Conservation (phyloP, 495 filamentous ascomycete genomes). For the Durotheca rogersii region DNA sequence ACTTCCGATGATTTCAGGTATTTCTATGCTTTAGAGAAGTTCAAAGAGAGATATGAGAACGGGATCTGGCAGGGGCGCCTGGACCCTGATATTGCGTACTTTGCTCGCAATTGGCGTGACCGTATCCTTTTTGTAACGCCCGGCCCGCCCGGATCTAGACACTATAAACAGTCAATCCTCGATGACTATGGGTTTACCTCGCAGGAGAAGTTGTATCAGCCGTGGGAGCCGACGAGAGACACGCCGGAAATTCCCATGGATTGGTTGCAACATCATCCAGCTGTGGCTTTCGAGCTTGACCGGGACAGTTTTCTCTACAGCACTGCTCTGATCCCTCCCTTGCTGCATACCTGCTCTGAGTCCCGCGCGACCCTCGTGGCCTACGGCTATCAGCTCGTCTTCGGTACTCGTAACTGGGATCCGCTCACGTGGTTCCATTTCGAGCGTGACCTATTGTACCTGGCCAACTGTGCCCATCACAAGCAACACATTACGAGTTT, state of each 20-base stretch:
- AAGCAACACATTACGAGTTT: no score
- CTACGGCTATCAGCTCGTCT: constrained; percentile 21
- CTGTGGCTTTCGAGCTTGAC: neutral
- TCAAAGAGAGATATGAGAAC: no score
- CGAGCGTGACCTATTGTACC: constrained; percentile 9
- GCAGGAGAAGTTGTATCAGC: neutral
- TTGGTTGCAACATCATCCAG: constrained; percentile 3
- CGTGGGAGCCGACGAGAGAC: neutral
- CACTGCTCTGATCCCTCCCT: constrained; percentile 19
- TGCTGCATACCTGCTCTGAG: constrained; percentile 22
- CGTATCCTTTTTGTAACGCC: neutral
- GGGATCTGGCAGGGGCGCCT: neutral
- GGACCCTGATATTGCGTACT: neutral
- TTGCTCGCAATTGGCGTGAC: neutral
- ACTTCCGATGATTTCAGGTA: no score
- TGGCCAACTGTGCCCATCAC: no score
- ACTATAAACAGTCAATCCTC: neutral
- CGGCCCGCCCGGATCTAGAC: neutral
- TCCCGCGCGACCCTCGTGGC: constrained; percentile 16
- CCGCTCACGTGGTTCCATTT: constrained; percentile 26
- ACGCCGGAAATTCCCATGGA: constrained; percentile 1
- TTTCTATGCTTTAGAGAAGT: no score
- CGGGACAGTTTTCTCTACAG: constrained; percentile 10
- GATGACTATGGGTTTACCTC: constrained; percentile 4
- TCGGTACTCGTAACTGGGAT: constrained; percentile 11